These are phyloP conservation scores for Schwanniomyces etchellsii DNA, from an alignment of 1,139 yeast genomes.

Conservation along the genomic window DNA sequence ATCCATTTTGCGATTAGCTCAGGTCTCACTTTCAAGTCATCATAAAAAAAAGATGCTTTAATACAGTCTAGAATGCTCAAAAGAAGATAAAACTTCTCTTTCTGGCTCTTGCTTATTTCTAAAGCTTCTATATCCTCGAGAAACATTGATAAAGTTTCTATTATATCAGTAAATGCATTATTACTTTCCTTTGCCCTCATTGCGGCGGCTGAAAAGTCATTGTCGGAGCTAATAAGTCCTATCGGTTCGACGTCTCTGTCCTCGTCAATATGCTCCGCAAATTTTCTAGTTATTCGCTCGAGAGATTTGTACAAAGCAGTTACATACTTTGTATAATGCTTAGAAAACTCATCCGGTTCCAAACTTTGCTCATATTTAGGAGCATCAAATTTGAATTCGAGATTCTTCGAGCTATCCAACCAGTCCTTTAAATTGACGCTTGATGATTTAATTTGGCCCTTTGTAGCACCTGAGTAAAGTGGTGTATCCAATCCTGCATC, in stretches of 20 bases:
- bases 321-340: constrained; percentile 22
- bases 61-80: constrained; percentile 53
- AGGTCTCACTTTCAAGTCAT: constrained; percentile 38
- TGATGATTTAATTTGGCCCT: constrained; percentile 9
- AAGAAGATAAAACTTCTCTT: constrained; percentile 26
- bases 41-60: constrained; percentile 45
- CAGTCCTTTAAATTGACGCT: constrained; percentile 31
- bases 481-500: constrained; percentile 28
- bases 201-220: constrained; percentile 10
- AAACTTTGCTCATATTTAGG: constrained; percentile 22
- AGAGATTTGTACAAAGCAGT: constrained; percentile 28
- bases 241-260: constrained; percentile 21
- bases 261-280: constrained; percentile 14
- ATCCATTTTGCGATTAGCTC: constrained; percentile 53
- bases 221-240: constrained; percentile 26
- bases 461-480: constrained; percentile 15
- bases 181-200: constrained; percentile 14
- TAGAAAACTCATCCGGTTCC: constrained; percentile 13
- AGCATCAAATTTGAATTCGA: constrained; percentile 28
- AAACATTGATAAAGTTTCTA: constrained; percentile 19
- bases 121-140: constrained; percentile 12
- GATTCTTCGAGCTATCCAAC: constrained; percentile 21
- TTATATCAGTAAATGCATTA: constrained; percentile 21
- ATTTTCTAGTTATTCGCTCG: constrained; percentile 21
- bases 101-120: constrained; percentile 13